Conservation (phyloP, 2,329 filamentous ascomycete species). For the Diaporthe helianthi region DNA sequence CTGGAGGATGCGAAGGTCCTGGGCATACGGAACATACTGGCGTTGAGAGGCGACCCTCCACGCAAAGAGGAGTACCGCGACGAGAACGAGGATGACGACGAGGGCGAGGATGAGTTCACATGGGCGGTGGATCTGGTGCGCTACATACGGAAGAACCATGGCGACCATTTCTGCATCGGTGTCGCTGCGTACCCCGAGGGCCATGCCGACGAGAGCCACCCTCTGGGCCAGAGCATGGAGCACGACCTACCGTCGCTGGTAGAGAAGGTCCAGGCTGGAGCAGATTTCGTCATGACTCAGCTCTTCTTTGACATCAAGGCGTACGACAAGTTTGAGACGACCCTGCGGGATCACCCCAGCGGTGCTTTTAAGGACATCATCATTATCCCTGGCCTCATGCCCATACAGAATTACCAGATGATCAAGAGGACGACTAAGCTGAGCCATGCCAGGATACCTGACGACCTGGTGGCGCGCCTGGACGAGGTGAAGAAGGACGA, state of each 20-base stretch:
- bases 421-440: conserved; percentile 92
- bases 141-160: conserved; percentile 86
- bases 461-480: conserved; percentile 71
- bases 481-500: conserved; percentile 80
- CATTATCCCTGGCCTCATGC: conserved; percentile 96
- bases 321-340: conserved; percentile 80
- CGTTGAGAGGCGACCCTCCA: conserved; percentile 89
- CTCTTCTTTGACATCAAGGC: conserved; percentile 91
- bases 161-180: conserved; percentile 95
- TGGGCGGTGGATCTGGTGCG: conserved; percentile 89
- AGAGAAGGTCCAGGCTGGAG: conserved; percentile 89
- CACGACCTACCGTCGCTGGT: conserved; percentile 87
- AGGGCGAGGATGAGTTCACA: conserved; percentile 81
- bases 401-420: conserved; percentile 96
- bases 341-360: conserved; percentile 79
- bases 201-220: conserved; percentile 89
- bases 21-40: conserved; percentile 92
- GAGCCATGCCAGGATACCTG: conserved; percentile 84
- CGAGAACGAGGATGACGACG: conserved; percentile 64
- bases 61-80: conserved; percentile 83
- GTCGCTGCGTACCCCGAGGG: conserved; percentile 96
- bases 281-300: conserved; percentile 98
- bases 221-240: conserved; percentile 71
- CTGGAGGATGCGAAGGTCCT: conserved; percentile 89
- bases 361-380: conserved; percentile 85